Evolutionary conservation across 768 basidiomycete genomes (phyloP).

Genomic region (Paxillus rubicundulus): DNA sequence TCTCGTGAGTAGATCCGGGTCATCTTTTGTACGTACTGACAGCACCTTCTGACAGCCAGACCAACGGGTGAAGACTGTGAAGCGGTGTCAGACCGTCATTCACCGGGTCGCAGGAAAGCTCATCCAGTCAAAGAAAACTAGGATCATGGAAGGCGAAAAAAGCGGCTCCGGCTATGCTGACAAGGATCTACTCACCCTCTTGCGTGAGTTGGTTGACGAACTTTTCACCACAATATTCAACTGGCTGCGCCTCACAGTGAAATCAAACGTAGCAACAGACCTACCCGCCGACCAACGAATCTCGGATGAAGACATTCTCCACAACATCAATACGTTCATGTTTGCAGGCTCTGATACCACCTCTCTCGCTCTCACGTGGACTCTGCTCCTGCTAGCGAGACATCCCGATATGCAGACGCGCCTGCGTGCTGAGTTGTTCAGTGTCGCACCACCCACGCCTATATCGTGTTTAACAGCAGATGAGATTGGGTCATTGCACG

Average conservation of each 20-base stretch:
- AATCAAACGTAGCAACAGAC: slow-evolving; percentile 75
- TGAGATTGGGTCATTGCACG: slow-evolving; percentile 60
- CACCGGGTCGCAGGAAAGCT: slow-evolving; percentile 69
- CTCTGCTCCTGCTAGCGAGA: slow-evolving; percentile 68
- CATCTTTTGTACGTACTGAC: background rate
- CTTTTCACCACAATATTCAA: background rate
- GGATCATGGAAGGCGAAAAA: slow-evolving; percentile 59
- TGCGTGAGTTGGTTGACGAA: slow-evolving; percentile 51
- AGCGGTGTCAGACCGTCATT: slow-evolving; percentile 60
- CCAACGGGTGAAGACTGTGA: slow-evolving; percentile 45
- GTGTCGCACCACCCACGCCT: slow-evolving; percentile 41
- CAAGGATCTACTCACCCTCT: slow-evolving; percentile 73
- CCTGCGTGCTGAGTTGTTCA: slow-evolving; percentile 65
- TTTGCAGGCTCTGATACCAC: slow-evolving; percentile 90
- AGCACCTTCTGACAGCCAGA: slow-evolving; percentile 46
- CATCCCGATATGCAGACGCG: slow-evolving; percentile 65
- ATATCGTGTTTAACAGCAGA: slow-evolving; percentile 53
- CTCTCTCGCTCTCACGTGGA: slow-evolving; percentile 82
- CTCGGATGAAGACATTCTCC: slow-evolving; percentile 82
- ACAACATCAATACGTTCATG: slow-evolving; percentile 87
- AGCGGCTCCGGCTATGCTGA: slow-evolving; percentile 51
- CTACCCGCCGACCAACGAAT: slow-evolving; percentile 67
- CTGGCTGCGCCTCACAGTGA: slow-evolving; percentile 49
- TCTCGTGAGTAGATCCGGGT: slow-evolving; percentile 46
- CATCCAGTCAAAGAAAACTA: slow-evolving; percentile 75